Evolutionary conservation across 1,284 basidiomycete species (phyloP).

Genomic region (Afroboletus lepidellus): DNA sequence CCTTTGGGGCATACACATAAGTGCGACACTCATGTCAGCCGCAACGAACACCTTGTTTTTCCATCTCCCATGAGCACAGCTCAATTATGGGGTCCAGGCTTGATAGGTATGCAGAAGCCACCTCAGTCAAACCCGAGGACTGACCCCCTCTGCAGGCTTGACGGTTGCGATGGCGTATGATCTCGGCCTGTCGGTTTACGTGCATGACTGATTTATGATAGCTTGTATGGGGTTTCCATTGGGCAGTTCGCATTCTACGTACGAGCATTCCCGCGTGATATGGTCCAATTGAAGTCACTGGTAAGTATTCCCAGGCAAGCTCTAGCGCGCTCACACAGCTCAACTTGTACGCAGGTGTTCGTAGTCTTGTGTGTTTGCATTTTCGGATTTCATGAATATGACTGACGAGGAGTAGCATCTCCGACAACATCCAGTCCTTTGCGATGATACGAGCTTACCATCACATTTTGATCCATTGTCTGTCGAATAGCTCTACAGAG

Average conservation of each 20-base stretch:
- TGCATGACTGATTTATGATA: not conserved
- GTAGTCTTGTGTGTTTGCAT: conserved; percentile 8
- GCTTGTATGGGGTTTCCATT: conserved; percentile 17
- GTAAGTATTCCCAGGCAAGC: conserved; percentile 11
- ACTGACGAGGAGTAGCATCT: conserved; percentile 10
- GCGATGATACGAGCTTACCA: not conserved
- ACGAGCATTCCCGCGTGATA: conserved; percentile 19
- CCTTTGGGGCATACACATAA: not conserved
- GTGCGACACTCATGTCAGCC: too few relatives aligned
- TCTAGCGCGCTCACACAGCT: too few relatives aligned
- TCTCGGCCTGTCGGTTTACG: not conserved
- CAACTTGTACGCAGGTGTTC: conserved; percentile 12
- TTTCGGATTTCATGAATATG: not conserved
- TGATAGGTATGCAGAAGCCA: conserved; percentile 10
- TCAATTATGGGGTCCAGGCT: not conserved
- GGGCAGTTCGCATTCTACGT: conserved; percentile 22
- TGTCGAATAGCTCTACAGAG: not conserved
- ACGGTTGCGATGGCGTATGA: conserved; percentile 7
- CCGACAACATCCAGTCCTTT: conserved; percentile 13
- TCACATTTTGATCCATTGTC: conserved; percentile 11
- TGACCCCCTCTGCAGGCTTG: conserved; percentile 6
- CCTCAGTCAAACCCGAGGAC: not conserved
- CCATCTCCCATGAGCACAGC: not conserved
- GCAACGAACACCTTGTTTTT: too few relatives aligned
- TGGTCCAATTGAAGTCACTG: conserved; percentile 1